Evolutionary conservation across 139 green algal genomes (phyloP), one percentile per base, ranked within the genome.

Genomic region (Raphidocelis subcapitata): DNA sequence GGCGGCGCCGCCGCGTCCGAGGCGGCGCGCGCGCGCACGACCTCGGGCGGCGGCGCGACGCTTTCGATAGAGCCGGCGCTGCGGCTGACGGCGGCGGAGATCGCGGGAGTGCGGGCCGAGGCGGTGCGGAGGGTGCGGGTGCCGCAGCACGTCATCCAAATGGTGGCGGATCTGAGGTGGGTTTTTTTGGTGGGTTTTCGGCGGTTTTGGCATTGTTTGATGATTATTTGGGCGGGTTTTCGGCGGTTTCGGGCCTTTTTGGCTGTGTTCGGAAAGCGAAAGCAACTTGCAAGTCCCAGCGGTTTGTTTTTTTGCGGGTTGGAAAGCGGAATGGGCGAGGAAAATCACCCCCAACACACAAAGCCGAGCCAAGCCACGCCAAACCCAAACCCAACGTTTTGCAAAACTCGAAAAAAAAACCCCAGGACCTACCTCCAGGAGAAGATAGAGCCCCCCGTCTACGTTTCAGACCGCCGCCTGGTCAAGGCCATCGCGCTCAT

Each of bases 371-470:
- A n/a, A n/a, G n/a, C n/a, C n/a, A n/a, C n/a, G n/a, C n/a, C n/a
- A n/a, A n/a, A n/a, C n/a, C n/a, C n/a, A n/a, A n/a, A n/a, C n/a
- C n/a, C n/a, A n/a, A n/a, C n/a, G n/a, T n/a, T n/a, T n/a, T n/a
- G n/a, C n/a, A n/a, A n/a, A n/a, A n/a, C n/a, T n/a, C n/a, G n/a
- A n/a, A n/a, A n/a, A n/a, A n/a, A n/a, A n/a, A n/a, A n/a, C 12
- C 41, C 8, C 41, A 49, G 41, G 41, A 49, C 36, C 24, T 77
- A 67, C 64, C 32, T 71, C 32, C 91, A 97, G 77, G 91, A 98
- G 75, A 96, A 96, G 82, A 89, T 87, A 64, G 94, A 98, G 85
- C 94, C 93, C 2, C 91, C 93, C 0, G 84, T 97, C 35, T 97
- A 97, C 62, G 89, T 97, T 1, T 92, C 82, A 1, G 94, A 97